Base-by-base conservation (phyloP, 768 basidiomycete species). In the Hericium coralloides region DNA sequence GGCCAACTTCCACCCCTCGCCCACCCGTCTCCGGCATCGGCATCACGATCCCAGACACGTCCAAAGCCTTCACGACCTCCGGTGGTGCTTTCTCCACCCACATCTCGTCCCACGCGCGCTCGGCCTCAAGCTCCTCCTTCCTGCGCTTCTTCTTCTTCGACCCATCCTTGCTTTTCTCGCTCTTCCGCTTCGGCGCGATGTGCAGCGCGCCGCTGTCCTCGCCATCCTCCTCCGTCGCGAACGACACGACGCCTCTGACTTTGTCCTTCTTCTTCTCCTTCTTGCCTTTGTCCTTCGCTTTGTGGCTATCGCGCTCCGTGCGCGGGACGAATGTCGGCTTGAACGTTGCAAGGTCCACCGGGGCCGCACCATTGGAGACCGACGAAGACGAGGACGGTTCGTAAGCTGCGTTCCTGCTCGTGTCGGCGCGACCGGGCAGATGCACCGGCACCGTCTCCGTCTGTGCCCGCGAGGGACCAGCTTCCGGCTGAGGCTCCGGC, bases 241-340 rank as follows among this genome's bases (percentile, higher is more conserved):
- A 93, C 12, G 88, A 89, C 38, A 93, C 77, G 6, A 89, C 73
- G 2, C 78, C 65, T 55, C 76, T 76, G 8, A 12, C 49, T 23
- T 50, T 50, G 4, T 36, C 23, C 23, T 50, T 50, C 64, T 79
- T 83, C 39, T 73, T 74, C 63, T 67, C 60, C 56, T 70, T 72
- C 52, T 71, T 73, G 2, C 67, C 58, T 18, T 71, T 71, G 10
- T 73, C 74, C 63, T 79, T 76, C 14, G 67, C 60, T 55, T 70
- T 72, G 51, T 71, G 73, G 2, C 68, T 57, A 18, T 71, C 72
- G 8, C 74, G 71, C 36, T 69, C 69, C 12, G 71, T 71, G n/a
- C 83, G 79, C 6, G 85, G 83, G 8, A 91, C 82, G 67, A 98
- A 98, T 0, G 85, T 89, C 1, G 95, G 95, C 64, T 86, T 90